Conservation (phyloP, 306 rosid species). For the Vigna unguiculata region DNA sequence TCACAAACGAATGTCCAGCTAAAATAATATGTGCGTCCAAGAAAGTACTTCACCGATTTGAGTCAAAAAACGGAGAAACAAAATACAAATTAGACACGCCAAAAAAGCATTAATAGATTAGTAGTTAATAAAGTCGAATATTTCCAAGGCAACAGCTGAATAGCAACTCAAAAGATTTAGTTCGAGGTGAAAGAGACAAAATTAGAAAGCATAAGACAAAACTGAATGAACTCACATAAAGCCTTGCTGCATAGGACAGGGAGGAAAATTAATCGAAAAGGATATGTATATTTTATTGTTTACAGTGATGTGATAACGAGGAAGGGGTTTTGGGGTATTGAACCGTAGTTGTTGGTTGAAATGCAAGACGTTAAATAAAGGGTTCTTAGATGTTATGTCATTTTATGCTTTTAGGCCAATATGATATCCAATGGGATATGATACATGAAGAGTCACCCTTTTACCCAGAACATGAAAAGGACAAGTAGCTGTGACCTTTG, state of each 20-base stretch:
- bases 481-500: constrained; percentile 44
- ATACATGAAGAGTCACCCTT: constrained; percentile 46
- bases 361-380: constrained; percentile 34
- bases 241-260: constrained; percentile 15
- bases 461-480: constrained; percentile 50
- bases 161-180: not conserved
- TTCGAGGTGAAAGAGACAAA: constrained; percentile 41
- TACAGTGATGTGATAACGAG: not conserved
- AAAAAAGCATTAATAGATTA: not conserved
- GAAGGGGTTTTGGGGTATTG: constrained; percentile 29
- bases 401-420: constrained; percentile 38
- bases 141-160: not conserved
- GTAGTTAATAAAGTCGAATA: not conserved
- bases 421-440: constrained; percentile 44
- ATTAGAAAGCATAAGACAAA: constrained; percentile 37
- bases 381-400: constrained; percentile 46
- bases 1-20: not conserved
- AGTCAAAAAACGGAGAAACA: not conserved
- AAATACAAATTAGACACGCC: not conserved
- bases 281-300: not conserved
- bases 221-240: not conserved
- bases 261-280: not conserved
- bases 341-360: not conserved
- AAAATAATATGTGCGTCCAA: not conserved
- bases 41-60: not conserved